Evolutionary conservation across 345 rosid genomes (phyloP), one percentile per base, ranked within the genome.

Genomic region (Tarenaya hassleriana): DNA sequence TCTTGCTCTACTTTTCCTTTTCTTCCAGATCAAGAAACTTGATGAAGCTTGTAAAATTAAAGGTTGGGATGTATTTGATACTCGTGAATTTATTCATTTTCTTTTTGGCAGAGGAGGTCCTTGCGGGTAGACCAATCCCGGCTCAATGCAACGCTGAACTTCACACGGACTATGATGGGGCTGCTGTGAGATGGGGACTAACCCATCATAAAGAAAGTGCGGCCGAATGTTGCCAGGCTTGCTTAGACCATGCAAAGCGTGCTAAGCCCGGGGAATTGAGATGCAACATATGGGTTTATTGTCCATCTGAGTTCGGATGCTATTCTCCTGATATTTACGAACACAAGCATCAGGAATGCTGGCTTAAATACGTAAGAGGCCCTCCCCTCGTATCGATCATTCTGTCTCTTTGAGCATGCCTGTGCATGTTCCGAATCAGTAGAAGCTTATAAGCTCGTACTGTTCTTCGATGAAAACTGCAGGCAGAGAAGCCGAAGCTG

Each of bases 231-330:
- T 94, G 97, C 73, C 89, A 88, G 55, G 95, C 97, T 48, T 94
- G 99, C 73, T 69, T 86, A 60, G 95, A 88, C 64, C 99, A 88
- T 46, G 94, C 97, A 35, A 78, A 75, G 59, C 55, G 31, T 47
- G 95, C 94, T 1, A 78, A 69, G 49, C 86, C 88, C n/a, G 94
- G 89, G 55, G 81, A 86, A 71, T 74, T 63, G 61, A 88, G 60
- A 66, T 94, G 99, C 83, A 94, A 94, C 70, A 66, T 80, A 45
- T 94, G 99, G 99, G 99, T 94, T 20, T 94, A 88, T 69, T 94
- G 99, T 68, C 99, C 99, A 3, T 67, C 73, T 11, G 94, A 81
- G 67, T 52, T 59, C 9, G 99, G 99, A 2, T 94, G 99, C 69
- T 66, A 38, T 70, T 85, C 95, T 38, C 99, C 99, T 0, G 97